Evolutionary conservation across 768 basidiomycete species (phyloP), one percentile per base, ranked within the genome.

Genomic region (Leccinum subgranulosum): DNA sequence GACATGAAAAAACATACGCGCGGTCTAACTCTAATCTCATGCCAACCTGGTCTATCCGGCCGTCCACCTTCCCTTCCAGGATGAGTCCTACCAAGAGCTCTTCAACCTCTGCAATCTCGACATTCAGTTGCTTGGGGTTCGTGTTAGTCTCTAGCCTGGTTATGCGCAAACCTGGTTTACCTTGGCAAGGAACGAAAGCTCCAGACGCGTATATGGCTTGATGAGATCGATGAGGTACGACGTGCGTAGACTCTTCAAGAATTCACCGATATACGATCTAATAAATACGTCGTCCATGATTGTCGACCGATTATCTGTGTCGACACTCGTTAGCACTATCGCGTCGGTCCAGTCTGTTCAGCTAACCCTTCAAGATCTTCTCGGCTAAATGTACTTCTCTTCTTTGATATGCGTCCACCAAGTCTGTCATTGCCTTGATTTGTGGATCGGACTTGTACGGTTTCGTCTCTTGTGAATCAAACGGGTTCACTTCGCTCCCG

Each of bases 381-480:
- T 99, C 96, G 0, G 97, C 97, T n/a, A 89, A 82, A 72, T 98
- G 95, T 1, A 98, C 96, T 68, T 98, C 95, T 57, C 95, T 85
- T 45, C 91, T 83, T 68, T 98, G 96, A 74, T 99, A 99, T 0
- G 97, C 97, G 61, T 92, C 88, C 15, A 99, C 97, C 25, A 99
- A 81, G 66, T 92, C 91, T 1, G 96, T 98, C 96, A 99, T 98
- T 6, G 97, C 97, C 55, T 87, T 92, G 70, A 99, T 98, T 72
- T 99, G 90, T 10, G 94, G 86, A 66, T 98, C 92, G 53, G 84
- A 92, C 79, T 98, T 98, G 69, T 69, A 98, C 84, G 97, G 97
- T 70, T 99, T 99, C 11, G 97, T 98, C 78, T 99, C 97, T 73
- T 99, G 97, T 69, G 92, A 94, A 75, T 98, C 97, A 68, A 99